Conservation (phyloP, 1,284 basidiomycete species). For the Cutaneotrichosporon sp. region DNA sequence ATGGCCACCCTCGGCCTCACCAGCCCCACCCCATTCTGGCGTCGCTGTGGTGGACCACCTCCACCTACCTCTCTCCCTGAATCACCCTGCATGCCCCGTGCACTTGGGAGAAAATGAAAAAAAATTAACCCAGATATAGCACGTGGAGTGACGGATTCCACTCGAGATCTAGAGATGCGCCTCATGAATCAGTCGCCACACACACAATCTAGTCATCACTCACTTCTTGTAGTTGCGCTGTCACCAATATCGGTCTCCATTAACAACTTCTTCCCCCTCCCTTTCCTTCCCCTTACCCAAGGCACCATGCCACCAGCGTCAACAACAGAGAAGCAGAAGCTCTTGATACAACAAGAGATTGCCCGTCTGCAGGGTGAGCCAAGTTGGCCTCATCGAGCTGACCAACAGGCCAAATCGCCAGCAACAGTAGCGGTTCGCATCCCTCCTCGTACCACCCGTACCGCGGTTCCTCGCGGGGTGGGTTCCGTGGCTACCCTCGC, state of each 20-base stretch:
- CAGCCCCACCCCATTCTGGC: too few relatives aligned
- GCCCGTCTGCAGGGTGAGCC: slow-evolving; percentile 24
- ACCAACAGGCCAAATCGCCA: slow-evolving; percentile 40
- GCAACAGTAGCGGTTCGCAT: slow-evolving; percentile 25
- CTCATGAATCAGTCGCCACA: background rate
- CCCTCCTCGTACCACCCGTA: slow-evolving; percentile 40
- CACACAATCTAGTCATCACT: too few relatives aligned
- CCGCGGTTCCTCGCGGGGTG: slow-evolving; percentile 24
- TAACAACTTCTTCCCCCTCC: background rate
- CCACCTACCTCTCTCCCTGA: slow-evolving; percentile 2
- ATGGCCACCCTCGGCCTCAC: too few relatives aligned
- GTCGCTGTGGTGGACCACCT: slow-evolving; percentile 1
- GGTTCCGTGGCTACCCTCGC: slow-evolving; percentile 21
- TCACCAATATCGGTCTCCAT: too few relatives aligned
- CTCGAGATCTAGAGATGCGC: too few relatives aligned
- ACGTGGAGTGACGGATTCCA: too few relatives aligned
- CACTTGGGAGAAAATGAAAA: slow-evolving; percentile 7
- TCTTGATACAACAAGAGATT: slow-evolving; percentile 50
- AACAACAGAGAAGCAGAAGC: slow-evolving; percentile 43
- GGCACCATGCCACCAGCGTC: slow-evolving; percentile 16
- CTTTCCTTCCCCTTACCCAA: background rate
- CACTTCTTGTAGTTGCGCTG: too few relatives aligned
- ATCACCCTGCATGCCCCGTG: background rate
- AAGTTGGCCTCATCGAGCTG: background rate
- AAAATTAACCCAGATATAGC: background rate